Conservation (phyloP, 805 yeast genomes). For the Lipomyces japonicus region DNA sequence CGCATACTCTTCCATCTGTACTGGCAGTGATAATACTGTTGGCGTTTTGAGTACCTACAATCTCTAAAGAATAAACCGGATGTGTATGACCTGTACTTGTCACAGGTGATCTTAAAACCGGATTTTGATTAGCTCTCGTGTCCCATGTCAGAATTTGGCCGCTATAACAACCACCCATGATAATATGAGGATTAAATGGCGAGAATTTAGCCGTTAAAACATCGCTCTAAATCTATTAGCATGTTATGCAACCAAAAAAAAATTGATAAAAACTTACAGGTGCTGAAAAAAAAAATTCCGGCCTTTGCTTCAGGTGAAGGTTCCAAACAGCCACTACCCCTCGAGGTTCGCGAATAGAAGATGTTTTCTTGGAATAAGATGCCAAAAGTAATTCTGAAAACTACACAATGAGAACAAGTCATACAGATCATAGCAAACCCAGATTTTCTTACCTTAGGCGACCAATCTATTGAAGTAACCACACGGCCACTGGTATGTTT, state of each 20-base stretch:
- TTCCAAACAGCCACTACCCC: conserved; percentile 42
- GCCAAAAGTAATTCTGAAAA: conserved; percentile 39
- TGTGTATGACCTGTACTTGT: conserved; percentile 38
- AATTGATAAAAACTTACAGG: conserved; percentile 25
- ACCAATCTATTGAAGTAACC: conserved; percentile 39
- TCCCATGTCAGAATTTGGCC: conserved; percentile 57
- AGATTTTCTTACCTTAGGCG: conserved; percentile 29
- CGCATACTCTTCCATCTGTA: conserved; percentile 41
- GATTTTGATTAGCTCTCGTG: conserved; percentile 34
- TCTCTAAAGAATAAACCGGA: conserved; percentile 35
- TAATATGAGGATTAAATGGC: conserved; percentile 38
- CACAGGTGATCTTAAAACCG: conserved; percentile 37
- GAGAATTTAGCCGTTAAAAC: conserved; percentile 45
- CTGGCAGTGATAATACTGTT: conserved; percentile 37
- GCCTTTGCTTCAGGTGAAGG: conserved; percentile 32
- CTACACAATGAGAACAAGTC: no score
- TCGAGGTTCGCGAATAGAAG: conserved; percentile 29
- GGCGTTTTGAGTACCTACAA: conserved; percentile 34
- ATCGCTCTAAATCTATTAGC: conserved; percentile 32
- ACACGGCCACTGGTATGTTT: conserved; percentile 32
- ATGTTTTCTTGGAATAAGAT: conserved; percentile 33
- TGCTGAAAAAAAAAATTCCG: conserved; percentile 46
- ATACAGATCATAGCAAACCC: no score
- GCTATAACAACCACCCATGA: conserved; percentile 48
- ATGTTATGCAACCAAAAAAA: not conserved